phyloP scores from a whole-genome alignment of 2,329 filamentous ascomycete genomes.

The Nemania sp. region DNA sequence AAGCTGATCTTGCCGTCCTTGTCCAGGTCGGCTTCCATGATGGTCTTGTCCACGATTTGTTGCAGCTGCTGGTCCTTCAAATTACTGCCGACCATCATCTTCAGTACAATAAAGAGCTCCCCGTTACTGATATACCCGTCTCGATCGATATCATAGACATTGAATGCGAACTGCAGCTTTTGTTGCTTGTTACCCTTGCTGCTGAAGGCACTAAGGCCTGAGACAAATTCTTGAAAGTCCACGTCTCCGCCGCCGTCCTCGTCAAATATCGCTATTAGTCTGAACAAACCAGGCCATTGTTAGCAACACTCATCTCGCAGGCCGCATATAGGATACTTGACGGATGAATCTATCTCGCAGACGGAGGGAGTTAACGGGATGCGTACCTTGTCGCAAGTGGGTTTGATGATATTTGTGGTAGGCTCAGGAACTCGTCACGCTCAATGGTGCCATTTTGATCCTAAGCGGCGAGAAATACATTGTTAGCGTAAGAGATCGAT shows the following conservation, averaged over 20 bases:
- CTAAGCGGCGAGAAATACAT: conserved; percentile 48
- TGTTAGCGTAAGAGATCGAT: conserved; percentile 15
- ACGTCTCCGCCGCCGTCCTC: conserved; percentile 97
- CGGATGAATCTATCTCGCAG: not conserved
- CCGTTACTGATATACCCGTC: conserved; percentile 99
- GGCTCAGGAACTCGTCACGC: conserved; percentile 94
- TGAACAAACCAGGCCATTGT: conserved; percentile 40
- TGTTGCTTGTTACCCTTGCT: conserved; percentile 99
- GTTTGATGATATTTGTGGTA: conserved; percentile 97
- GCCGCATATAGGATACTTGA: not conserved
- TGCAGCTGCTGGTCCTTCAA: conserved; percentile 98
- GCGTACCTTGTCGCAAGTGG: conserved; percentile 87
- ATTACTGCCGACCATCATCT: conserved; percentile 99
- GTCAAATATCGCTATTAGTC: conserved; percentile 99
- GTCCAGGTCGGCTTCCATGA: conserved; percentile 98
- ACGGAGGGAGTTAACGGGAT: conserved; percentile 1
- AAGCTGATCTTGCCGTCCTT: conserved; percentile 98
- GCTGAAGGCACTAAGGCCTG: conserved; percentile 91
- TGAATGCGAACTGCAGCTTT: conserved; percentile 97
- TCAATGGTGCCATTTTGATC: conserved; percentile 98
- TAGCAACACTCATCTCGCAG: not conserved
- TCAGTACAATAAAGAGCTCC: conserved; percentile 97
- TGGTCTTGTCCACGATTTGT: conserved; percentile 99
- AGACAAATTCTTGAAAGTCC: conserved; percentile 98
- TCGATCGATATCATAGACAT: conserved; percentile 98